Conservation (phyloP, 225 moss, liverwort and hornwort species). For the Sphagnum tenellum region DNA sequence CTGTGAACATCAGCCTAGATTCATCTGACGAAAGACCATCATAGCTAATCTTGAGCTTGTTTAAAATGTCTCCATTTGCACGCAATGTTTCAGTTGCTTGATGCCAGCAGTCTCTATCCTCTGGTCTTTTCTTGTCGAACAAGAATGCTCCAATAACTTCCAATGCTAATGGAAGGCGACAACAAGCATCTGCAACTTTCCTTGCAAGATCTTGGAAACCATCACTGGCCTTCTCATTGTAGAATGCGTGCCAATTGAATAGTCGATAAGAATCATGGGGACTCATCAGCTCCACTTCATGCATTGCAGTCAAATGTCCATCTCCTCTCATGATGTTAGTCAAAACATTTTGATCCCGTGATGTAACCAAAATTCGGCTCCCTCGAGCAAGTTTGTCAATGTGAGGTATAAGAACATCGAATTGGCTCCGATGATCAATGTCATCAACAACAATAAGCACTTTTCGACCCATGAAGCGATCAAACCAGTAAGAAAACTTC, state of each 20-base stretch:
- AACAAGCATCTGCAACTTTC: conserved; percentile 7
- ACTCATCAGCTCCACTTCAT: conserved; percentile 1
- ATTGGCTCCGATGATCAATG: not conserved
- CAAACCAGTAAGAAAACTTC: conserved; percentile 1
- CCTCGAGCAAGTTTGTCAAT: not conserved
- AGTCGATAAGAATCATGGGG: not conserved
- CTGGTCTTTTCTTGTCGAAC: not conserved
- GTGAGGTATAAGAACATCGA: conserved; percentile 3
- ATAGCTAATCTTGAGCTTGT: conserved; percentile 9
- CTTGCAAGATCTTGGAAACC: conserved; percentile 5
- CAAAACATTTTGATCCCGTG: conserved; percentile 6
- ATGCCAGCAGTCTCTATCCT: not conserved
- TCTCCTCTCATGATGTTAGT: not conserved
- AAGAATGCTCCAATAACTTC: not conserved
- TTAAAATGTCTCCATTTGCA: conserved; percentile 8
- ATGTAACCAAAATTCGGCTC: conserved; percentile 3
- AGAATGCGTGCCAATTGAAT: conserved; percentile 12
- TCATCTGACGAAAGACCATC: not conserved
- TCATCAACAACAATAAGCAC: conserved; percentile 6
- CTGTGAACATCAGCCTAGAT: conserved; percentile 7
- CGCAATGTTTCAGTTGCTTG: conserved; percentile 5
- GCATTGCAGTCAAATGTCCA: not conserved
- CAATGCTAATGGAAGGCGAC: not conserved
- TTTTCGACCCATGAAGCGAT: not conserved
- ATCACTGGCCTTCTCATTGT: not conserved